Conservation (phyloP, 768 basidiomycete species). For the Lanmaoa pseudosensibilis region DNA sequence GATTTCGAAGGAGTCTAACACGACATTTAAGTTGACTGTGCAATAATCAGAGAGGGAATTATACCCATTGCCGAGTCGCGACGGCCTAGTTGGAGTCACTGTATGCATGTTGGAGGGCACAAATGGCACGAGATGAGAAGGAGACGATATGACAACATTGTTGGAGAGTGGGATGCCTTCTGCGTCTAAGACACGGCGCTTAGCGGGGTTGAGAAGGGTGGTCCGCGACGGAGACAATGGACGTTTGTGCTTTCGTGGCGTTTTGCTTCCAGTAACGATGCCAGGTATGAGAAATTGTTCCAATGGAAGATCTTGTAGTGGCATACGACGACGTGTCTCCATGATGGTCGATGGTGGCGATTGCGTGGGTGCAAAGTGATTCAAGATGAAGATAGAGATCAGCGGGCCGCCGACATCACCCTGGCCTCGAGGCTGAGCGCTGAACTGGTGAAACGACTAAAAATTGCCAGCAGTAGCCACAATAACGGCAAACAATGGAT, state of each 20-base stretch:
- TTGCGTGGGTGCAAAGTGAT: not conserved
- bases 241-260: constrained; percentile 51
- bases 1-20: constrained; percentile 14
- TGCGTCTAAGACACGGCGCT: constrained; percentile 62
- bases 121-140: constrained; percentile 32
- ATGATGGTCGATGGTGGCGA: constrained; percentile 16
- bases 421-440: constrained; percentile 19
- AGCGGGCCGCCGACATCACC: constrained; percentile 29
- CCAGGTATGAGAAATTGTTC: constrained; percentile 49
- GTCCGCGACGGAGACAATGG: constrained; percentile 57
- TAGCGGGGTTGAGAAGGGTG: constrained; percentile 57
- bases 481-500: constrained; percentile 28
- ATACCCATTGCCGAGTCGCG: constrained; percentile 31
- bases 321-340: constrained; percentile 39
- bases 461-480: constrained; percentile 16
- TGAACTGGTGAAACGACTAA: constrained; percentile 8
- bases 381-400: constrained; percentile 21
- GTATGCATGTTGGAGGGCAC: constrained; percentile 17
- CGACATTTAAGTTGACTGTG: constrained; percentile 41
- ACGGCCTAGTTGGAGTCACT: constrained; percentile 37
- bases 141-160: constrained; percentile 17
- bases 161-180: constrained; percentile 47
- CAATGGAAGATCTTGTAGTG: constrained; percentile 61
- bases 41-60: constrained; percentile 17
- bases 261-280: constrained; percentile 20